These are phyloP conservation scores for Sextonia rubra DNA, from an alignment of 164 flowering plant species.

Conservation along the genomic window DNA sequence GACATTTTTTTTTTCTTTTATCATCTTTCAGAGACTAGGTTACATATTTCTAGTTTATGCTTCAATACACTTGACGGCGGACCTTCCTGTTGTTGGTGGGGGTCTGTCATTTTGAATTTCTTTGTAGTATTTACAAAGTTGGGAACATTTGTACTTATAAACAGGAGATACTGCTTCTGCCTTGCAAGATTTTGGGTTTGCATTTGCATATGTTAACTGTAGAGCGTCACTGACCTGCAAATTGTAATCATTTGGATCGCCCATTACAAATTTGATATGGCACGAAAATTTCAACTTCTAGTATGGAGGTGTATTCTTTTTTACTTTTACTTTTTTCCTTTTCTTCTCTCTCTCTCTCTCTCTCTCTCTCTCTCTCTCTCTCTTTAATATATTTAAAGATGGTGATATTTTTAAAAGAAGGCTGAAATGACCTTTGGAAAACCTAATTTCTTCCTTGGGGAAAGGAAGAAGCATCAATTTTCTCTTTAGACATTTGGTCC, in stretches of 20 bases:
- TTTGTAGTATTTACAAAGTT: no score
- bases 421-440: no score
- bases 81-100: no score
- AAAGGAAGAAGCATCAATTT: neutral
- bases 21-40: neutral
- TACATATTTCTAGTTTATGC: no score
- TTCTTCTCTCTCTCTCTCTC: neutral
- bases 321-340: neutral
- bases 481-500: neutral
- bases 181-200: neutral
- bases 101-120: no score
- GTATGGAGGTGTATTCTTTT: neutral
- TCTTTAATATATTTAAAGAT: no score
- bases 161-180: no score
- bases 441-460: no score
- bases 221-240: neutral
- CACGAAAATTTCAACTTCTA: slow-evolving; percentile 6
- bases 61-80: no score
- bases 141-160: no score
- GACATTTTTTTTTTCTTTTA: neutral
- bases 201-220: neutral
- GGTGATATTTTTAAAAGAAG: no score
- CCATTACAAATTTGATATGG: neutral
- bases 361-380: neutral
- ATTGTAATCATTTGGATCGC: neutral